Conservation (phyloP, 768 basidiomycete genomes). For the Amanita rubescens region DNA sequence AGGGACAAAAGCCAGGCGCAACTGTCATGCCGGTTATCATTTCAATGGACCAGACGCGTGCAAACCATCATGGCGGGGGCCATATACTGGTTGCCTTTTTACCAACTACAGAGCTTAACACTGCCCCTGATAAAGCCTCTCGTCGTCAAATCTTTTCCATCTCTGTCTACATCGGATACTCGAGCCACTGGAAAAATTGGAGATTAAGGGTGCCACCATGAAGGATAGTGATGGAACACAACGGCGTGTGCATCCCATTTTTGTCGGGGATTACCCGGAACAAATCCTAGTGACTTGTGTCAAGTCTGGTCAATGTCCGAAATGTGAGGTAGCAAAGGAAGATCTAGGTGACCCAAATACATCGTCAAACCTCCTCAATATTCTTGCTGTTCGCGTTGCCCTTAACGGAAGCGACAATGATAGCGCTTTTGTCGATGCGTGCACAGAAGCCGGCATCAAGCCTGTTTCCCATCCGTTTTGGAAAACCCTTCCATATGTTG, state of each 20-base stretch:
- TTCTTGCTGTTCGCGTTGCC: neutral
- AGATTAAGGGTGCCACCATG: neutral
- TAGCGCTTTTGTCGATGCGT: constrained; percentile 7
- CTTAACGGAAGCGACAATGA: too few relatives aligned
- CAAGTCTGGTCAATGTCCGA: constrained; percentile 13
- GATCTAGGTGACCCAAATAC: neutral
- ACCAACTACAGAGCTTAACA: constrained; percentile 26
- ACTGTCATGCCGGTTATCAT: constrained; percentile 37
- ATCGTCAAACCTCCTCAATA: neutral
- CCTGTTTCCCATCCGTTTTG: constrained; percentile 17
- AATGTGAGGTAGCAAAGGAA: constrained; percentile 1
- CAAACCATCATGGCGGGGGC: constrained; percentile 26
- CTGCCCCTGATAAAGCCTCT: constrained; percentile 18
- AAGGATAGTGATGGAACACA: neutral
- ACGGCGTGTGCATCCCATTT: neutral
- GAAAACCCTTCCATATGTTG: constrained; percentile 20
- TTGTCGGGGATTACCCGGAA: constrained; percentile 16
- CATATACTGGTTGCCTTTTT: constrained; percentile 33
- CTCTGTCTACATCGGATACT: neutral
- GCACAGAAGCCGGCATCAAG: constrained; percentile 7
- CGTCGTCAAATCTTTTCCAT: constrained; percentile 23
- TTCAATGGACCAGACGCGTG: constrained; percentile 35
- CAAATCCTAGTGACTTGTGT: constrained; percentile 12
- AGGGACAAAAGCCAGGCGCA: constrained; percentile 16
- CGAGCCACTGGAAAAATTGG: neutral